Evolutionary conservation across 176 grass and related monocot genomes (phyloP), one percentile per base, ranked within the genome.

Genomic region (Canna indica): DNA sequence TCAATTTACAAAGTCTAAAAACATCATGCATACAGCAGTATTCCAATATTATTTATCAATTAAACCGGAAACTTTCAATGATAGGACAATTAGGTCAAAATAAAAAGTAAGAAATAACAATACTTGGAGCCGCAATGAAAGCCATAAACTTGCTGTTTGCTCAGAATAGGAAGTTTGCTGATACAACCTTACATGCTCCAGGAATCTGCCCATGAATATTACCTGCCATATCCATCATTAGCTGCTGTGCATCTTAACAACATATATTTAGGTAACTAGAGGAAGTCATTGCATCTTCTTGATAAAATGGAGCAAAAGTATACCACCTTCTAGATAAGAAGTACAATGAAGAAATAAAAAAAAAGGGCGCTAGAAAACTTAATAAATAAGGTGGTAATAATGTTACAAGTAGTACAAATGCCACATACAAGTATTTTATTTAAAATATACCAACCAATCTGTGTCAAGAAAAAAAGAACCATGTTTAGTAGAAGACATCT

Each of bases 141-240:
- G 86, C 93, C 93, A 97, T 25, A 97, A 76, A 67, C 88, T 78
- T 83, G 93, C 72, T 71, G 83, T 85, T 52, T 83, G 79, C 65
- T 97, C 88, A 47, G 86, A 91, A 72, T 87, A 97, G 72, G 93
- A 90, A 68, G 88, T 91, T 83, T 87, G 87, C 79, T 96, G 93
- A 78, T 96, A 91, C 53, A 85, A 65, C 34, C 70, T 77, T 35
- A 97, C 62, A 38, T 84, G 88, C 39, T 90, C 79, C 64, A 86
- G 85, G 73, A 97, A 97, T 73, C 68, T 81, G 64, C 79, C 62
- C 48, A 91, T 73, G 72, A 97, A 97, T 70, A 81, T 81, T 42
- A 59, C 93, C 88, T 92, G 86, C 64, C 50, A 78, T 71, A 64
- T 68, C 35, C 79, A 38, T 64, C 54, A 31, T 78, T 26, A 71